Evolutionary conservation across 352 stramenopile genomes (phyloP).

Genomic region (Globisporangium paroecandrum): DNA sequence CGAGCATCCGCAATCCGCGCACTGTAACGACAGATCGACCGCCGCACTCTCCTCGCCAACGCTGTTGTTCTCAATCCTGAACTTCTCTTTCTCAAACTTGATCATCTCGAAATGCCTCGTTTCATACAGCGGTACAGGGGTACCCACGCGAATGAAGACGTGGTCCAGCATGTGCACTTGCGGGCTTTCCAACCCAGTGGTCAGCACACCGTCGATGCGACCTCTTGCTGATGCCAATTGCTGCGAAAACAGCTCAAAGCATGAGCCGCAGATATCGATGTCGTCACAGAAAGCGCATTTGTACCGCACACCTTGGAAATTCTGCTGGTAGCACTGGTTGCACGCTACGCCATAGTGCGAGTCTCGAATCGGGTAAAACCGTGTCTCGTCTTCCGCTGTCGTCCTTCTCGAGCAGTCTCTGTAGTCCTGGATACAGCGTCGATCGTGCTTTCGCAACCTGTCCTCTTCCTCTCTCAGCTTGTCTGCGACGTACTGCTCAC

Average conservation of each 20-base stretch:
- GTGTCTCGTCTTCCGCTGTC: neutral
- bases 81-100: conserved; percentile 23
- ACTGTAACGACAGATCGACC: conserved; percentile 9
- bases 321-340: conserved; percentile 57
- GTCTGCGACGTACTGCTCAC: conserved; percentile 11
- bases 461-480: conserved; percentile 18
- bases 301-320: conserved; percentile 57
- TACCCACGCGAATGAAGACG: conserved; percentile 59
- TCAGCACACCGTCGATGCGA: conserved; percentile 14
- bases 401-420: conserved; percentile 15
- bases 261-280: conserved; percentile 64
- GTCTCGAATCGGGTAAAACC: conserved; percentile 49
- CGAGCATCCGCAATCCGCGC: conserved; percentile 29
- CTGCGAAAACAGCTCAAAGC: conserved; percentile 44
- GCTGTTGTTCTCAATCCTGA: conserved; percentile 1
- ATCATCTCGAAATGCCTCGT: conserved; percentile 46
- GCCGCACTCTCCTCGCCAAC: conserved; percentile 15
- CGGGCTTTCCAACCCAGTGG: conserved; percentile 1
- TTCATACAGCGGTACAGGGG: conserved; percentile 62
- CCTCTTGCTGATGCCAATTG: conserved; percentile 17
- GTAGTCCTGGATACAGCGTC: conserved; percentile 23
- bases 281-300: conserved; percentile 73
- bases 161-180: conserved; percentile 45
- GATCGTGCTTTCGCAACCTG: conserved; percentile 25
- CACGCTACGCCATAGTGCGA: conserved; percentile 69